Base-by-base conservation (phyloP, 257 asterid genomes). In the Gentiana dahurica region DNA sequence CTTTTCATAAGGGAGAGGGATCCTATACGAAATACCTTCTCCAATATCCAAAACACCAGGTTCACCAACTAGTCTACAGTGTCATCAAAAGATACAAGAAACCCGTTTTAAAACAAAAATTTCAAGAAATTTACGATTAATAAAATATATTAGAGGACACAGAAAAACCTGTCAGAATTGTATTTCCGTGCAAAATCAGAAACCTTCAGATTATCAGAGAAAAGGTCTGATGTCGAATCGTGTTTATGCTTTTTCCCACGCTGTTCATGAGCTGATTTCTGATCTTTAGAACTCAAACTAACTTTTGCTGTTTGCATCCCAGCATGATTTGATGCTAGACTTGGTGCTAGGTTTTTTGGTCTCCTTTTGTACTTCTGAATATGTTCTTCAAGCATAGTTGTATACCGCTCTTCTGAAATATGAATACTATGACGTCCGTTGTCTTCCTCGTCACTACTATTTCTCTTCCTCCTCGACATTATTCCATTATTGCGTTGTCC, bases 311-410 rank as follows among this genome's bases (percentile, higher is more conserved):
- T 51, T 13, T 77, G 61, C 10, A 76, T 63, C 63, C 79, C 87
- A 44, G 68, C 66, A 66, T 79, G 81, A 15, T 78, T 46, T 1
- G 82, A 57, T 53, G 82, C 78, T 53, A 79, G 75, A 62, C 70
- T 77, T 71, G 84, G 82, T 38, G 94, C 73, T 37, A 89, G 65
- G 61, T 79, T 78, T 65, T 74, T 79, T 39, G 41, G 58, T 79
- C 95, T 79, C 86, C 95, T 80, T 71, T 80, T 92, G 53, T 85
- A 92, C 76, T 83, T 88, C 61, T 80, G 86, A 50, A 92, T 65
- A 66, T 92, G 99, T 72, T 92, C 97, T 51, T 95, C 99, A 55
- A 92, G 91, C 99, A 92, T 92, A 54, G 92, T 80, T 64, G 97
- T 73, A 67, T 92, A 92, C 49, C 71, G 73, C 68, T 88, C 94